Conservation (phyloP, 352 stramenopile genomes). For the Pythium rhizo-oryzae region DNA sequence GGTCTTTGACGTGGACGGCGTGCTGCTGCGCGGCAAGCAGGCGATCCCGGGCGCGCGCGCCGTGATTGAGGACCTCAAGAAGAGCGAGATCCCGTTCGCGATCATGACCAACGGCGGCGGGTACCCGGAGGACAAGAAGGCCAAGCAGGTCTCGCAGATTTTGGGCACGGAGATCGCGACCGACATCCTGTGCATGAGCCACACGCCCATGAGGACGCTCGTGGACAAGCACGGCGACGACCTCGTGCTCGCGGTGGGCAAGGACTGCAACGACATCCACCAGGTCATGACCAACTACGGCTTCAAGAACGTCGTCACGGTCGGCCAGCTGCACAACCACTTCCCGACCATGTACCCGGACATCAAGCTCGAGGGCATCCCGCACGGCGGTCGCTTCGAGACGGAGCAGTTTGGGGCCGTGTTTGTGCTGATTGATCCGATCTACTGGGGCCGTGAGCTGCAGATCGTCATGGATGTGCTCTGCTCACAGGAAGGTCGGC, state of each 20-base stretch:
- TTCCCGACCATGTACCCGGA: slow-evolving; percentile 86
- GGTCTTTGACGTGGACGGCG: slow-evolving; percentile 85
- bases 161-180: slow-evolving; percentile 56
- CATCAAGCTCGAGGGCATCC: slow-evolving; percentile 52
- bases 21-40: slow-evolving; percentile 75
- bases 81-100: slow-evolving; percentile 64
- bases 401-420: slow-evolving; percentile 57
- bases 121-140: slow-evolving; percentile 81
- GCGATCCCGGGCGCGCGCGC: slow-evolving; percentile 68
- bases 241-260: slow-evolving; percentile 79
- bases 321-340: slow-evolving; percentile 71
- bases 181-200: slow-evolving; percentile 69
- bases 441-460: slow-evolving; percentile 78
- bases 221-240: slow-evolving; percentile 67
- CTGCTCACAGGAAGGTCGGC: slow-evolving; percentile 54
- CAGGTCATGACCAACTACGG: slow-evolving; percentile 76
- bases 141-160: slow-evolving; percentile 68
- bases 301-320: slow-evolving; percentile 84
- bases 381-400: slow-evolving; percentile 56
- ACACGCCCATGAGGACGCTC: slow-evolving; percentile 82
- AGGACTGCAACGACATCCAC: slow-evolving; percentile 66
- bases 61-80: slow-evolving; percentile 68
- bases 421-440: slow-evolving; percentile 79
- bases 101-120: slow-evolving; percentile 89
- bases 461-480: slow-evolving; percentile 80